Evolutionary conservation across 768 basidiomycete genomes (phyloP), one percentile per base, ranked within the genome.

Genomic region (Auricularia heimuer): DNA sequence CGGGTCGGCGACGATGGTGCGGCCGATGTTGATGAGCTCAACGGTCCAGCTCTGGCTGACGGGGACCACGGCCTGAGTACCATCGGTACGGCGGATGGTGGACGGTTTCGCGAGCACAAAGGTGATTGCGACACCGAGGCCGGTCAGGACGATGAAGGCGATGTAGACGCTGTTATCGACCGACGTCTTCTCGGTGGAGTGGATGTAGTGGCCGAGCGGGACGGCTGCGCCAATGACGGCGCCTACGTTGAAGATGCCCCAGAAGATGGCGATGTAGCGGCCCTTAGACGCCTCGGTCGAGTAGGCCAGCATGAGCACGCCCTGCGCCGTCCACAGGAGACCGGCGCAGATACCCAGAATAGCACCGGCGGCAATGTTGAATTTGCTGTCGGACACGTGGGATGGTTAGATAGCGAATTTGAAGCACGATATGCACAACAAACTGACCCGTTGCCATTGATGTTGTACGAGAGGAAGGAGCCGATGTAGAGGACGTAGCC

Each of bases 161-260:
- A 80, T 72, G 69, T 78, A 75, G 1, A 79, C 79, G 14, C 7
- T 29, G 75, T 72, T 3, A 77, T 80, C 7, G 79, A 77, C 14
- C 78, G 75, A 2, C 75, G 72, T 54, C 67, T 69, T 62, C 75
- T 72, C 10, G 65, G 60, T 6, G 77, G 77, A 12, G 61, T 87
- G 72, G 70, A 83, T 85, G 70, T 91, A 92, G 69, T 83, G 77
- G 0, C 83, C 92, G 44, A 92, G 77, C 14, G 90, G 85, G 37
- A 92, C 88, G 8, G 86, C 78, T 3, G 89, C 83, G 36, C 91
- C 90, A 58, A 93, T 85, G 60, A 94, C 88, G 58, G 86, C 86
- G 62, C 80, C 80, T 62, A 76, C 71, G 66, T 80, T 75, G 75
- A 80, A 79, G 67, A 80, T 76, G 39, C 75, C 77, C 83, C 83